Evolutionary conservation across 352 stramenopile species (phyloP), one percentile per base, ranked within the genome.

Genomic region (Globisporangium nodosum): DNA sequence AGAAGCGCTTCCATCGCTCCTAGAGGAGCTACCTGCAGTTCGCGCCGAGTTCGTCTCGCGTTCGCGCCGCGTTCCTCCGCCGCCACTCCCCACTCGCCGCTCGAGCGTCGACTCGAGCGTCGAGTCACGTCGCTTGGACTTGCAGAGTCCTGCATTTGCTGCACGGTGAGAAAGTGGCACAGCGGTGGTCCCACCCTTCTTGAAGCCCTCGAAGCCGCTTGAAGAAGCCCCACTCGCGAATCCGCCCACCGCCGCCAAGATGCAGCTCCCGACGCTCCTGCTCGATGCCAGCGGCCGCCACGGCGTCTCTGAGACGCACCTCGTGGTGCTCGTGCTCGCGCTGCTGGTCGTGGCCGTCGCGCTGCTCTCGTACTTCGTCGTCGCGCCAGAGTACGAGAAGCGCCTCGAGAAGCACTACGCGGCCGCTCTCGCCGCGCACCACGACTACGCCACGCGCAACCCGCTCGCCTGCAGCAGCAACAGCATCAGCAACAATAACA

Each of bases 351-450:
- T 88, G 31, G 69, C 60, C 24, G 71, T 87, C 18, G 81, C 74
- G 35, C 59, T 91, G 30, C 68, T 91, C n/a, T 91, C 78, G 39
- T 91, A 91, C 63, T 91, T 89, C 48, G 81, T 91, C 20, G 78
- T 90, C 20, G 81, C 81, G 12, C 78, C 81, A 3, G 81, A 91
- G 63, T 89, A 80, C 66, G 76, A 89, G 56, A 88, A 88, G 65
- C 78, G 69, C 13, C 67, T 89, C 30, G 66, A 87, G 46, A 78
- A 85, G 60, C 68, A 86, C 69, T 85, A 75, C 57, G 69, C 71
- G 5, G 67, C 69, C 8, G 66, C 76, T 18, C 56, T 65, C 2
- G 70, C 78, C 8, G 62, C 69, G n/a, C 52, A 65, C 12, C 52
- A 68, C 33, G 24, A 49, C n/a, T 45, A 54, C n/a, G 9, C 13